These are phyloP conservation scores for Globisporangium nodosum DNA, from an alignment of 352 stramenopile genomes.

Conservation along the genomic window DNA sequence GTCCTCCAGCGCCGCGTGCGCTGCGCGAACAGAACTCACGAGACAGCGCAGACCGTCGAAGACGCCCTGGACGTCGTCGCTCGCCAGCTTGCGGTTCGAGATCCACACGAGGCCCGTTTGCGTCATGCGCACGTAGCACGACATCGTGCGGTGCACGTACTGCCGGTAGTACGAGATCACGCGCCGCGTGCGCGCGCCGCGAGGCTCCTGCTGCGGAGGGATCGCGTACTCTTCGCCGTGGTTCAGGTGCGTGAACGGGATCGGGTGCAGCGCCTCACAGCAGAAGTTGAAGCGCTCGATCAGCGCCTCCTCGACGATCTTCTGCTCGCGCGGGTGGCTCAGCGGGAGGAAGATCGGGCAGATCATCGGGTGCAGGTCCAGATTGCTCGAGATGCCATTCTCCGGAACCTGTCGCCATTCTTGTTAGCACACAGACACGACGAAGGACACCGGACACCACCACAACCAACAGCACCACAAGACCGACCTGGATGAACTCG, in stretches of 20 bases:
- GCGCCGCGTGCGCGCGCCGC: slow-evolving; percentile 8
- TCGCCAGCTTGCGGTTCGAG: slow-evolving; percentile 69
- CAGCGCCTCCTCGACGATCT: slow-evolving; percentile 55
- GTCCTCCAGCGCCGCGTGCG: slow-evolving; percentile 28
- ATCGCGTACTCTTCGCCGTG: slow-evolving; percentile 16
- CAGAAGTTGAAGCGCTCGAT: slow-evolving; percentile 63
- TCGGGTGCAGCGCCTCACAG: slow-evolving; percentile 47
- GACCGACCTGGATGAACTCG: slow-evolving; percentile 53
- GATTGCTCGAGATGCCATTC: slow-evolving; percentile 71
- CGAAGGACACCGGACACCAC: not conserved
- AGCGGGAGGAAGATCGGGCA: slow-evolving; percentile 72
- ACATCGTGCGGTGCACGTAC: slow-evolving; percentile 17
- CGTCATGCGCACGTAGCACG: slow-evolving; percentile 34
- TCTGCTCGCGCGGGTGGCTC: slow-evolving; percentile 31
- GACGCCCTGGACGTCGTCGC: slow-evolving; percentile 57
- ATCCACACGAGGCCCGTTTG: slow-evolving; percentile 78
- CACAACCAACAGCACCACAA: too few species aligned
- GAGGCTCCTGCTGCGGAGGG: slow-evolving; percentile 10
- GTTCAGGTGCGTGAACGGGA: slow-evolving; percentile 18
- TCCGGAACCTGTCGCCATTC: slow-evolving; percentile 22
- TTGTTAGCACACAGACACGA: not conserved
- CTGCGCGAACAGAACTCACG: slow-evolving; percentile 43
- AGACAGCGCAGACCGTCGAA: slow-evolving; percentile 57
- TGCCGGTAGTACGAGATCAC: slow-evolving; percentile 17
- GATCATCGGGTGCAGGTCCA: slow-evolving; percentile 74